Evolutionary conservation across 176 grass and related monocot species (phyloP), one percentile per base, ranked within the genome.

Genomic region (Avena sativa): DNA sequence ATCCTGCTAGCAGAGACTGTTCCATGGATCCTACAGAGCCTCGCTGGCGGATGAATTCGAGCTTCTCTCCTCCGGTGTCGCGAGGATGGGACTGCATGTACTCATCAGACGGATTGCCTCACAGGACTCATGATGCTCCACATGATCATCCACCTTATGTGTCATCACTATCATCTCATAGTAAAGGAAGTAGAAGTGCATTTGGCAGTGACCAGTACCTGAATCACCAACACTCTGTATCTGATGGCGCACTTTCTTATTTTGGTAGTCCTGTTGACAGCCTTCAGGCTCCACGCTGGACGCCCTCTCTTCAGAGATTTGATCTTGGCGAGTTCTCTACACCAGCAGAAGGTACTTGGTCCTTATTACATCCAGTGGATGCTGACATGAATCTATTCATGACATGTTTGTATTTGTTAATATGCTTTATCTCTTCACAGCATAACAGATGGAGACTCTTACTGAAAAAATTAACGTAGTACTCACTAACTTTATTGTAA

Each of bases 201-300:
- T 87, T 92, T 84, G 89, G 82, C 61, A 90, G 87, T 85, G 93
- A 95, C 23, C 91, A 93, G 74, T 88, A 88, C 82, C 88, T 85
- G 67, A 93, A 92, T 86, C 93, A 95, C 65, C 91, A 95, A 57
- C 96, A 98, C 88, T 98, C 93, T 71, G 84, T 91, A 40, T 98
- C 97, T 88, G 97, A 98, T 87, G 97, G 97, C 28, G 94, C 97
- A 76, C 79, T 96, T 34, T 98, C 97, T 79, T 96, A 96, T 85
- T 91, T 94, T 62, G 97, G 89, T 77, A 98, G 94, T 85, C 94
- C 97, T 64, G 82, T 92, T 83, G 97, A 98, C 53, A 91, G 87
- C 82, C 78, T 95, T 70, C 93, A 91, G 40, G 89, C 88, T 74
- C 88, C 90, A 69, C 86, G 97, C 30, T 96, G 94, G 94, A 98